Base-by-base conservation (phyloP, 495 filamentous ascomycete genomes). In the Trichoderma reesei region DNA sequence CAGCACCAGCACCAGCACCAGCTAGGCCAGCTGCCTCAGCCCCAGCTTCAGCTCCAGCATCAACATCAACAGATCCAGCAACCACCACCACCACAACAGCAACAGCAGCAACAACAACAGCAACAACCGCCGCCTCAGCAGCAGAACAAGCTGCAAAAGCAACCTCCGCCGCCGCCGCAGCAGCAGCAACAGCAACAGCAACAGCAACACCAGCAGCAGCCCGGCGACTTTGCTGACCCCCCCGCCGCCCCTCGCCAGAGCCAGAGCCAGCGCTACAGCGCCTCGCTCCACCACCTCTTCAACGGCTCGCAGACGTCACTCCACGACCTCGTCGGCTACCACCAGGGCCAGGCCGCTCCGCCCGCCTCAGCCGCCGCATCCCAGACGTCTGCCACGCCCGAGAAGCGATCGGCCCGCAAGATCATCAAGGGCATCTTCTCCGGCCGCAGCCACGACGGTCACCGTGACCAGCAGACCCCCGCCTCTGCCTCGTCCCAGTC, bases 351-450 rank as follows among this genome's bases (percentile, higher is more conserved):
- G n/a, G 3, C 2, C 1, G 39, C 26, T 3, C 6, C 59, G 14
- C 73, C 78, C 3, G 70, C 61, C 62, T 77, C 78, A 18, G 66
- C 70, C 65, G 5, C 61, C 11, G 5, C 41, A 18, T n/a, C 16
- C 5, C 38, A 42, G 38, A 67, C 20, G 39, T 62, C 41, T 37
- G 33, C 66, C 60, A 31, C 9, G 63, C 66, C 26, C 64, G 54
- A 68, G 31, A 80, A 75, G 71, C 73, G 71, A 65, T 78, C 75
- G 37, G 75, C 74, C 42, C 75, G 73, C 61, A 80, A 74, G 68
- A 72, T 79, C 59, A 75, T 80, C 65, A 82, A 76, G 71, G 77
- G 73, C 66, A 75, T 77, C 62, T 69, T 79, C 16, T 69, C 69
- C 64, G 77, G 76, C 65, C 71, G 67, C 62, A 61, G 69, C 61